Conservation (phyloP, 2,329 filamentous ascomycete genomes). For the Chaetothyriales sp. region DNA sequence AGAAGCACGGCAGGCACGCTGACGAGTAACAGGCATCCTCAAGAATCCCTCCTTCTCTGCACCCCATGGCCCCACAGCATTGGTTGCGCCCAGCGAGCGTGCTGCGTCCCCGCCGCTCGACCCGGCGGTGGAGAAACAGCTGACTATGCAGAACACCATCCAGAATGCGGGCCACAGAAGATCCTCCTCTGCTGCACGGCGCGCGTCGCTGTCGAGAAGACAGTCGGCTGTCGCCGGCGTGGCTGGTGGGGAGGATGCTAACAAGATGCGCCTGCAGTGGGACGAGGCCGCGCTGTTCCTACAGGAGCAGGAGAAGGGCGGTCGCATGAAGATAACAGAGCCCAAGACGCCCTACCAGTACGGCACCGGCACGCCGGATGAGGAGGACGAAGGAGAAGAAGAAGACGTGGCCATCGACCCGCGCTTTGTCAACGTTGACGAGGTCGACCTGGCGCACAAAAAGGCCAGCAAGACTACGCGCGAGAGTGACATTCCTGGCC, state of each 20-base stretch:
- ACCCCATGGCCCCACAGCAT: slow-evolving; percentile 20
- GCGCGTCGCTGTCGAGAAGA: slow-evolving; percentile 53
- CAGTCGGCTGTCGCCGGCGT: slow-evolving; percentile 44
- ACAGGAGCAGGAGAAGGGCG: slow-evolving; percentile 82
- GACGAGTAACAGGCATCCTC: slow-evolving; percentile 58
- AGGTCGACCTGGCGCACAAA: slow-evolving; percentile 43
- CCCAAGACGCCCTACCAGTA: slow-evolving; percentile 94
- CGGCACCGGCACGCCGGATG: slow-evolving; percentile 83
- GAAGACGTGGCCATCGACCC: slow-evolving; percentile 23
- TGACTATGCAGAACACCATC: slow-evolving; percentile 87
- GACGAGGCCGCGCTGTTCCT: slow-evolving; percentile 97
- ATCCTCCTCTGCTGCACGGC: slow-evolving; percentile 60
- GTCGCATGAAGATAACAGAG: slow-evolving; percentile 97
- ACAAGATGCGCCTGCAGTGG: slow-evolving; percentile 78
- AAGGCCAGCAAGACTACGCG: slow-evolving; percentile 30
- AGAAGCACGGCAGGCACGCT: neutral
- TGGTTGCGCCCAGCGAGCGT: slow-evolving; percentile 20
- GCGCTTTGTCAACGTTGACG: slow-evolving; percentile 36
- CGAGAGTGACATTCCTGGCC: slow-evolving; percentile 75
- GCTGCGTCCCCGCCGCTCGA: slow-evolving; percentile 32
- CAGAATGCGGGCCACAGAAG: slow-evolving; percentile 82
- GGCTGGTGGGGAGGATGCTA: slow-evolving; percentile 42
- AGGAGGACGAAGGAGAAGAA: slow-evolving; percentile 56
- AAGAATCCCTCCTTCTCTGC: slow-evolving; percentile 64
- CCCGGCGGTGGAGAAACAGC: slow-evolving; percentile 57